phyloP scores from a whole-genome alignment of 2,329 filamentous ascomycete genomes.

The Neocatenulostroma microsporum region DNA sequence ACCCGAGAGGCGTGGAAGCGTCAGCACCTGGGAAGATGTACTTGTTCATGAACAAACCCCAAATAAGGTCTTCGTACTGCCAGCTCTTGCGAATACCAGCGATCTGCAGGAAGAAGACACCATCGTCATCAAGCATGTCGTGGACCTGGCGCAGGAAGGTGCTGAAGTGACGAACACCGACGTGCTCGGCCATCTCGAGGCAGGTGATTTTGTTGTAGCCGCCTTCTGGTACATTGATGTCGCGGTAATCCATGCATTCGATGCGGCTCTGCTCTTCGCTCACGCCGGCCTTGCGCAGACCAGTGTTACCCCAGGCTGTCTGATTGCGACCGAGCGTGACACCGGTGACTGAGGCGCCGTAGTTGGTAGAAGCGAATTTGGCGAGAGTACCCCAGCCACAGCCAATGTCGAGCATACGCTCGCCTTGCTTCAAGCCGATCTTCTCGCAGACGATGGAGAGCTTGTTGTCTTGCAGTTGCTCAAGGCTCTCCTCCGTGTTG shows the following conservation, averaged over 20 bases:
- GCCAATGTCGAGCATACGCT: slow-evolving; percentile 85
- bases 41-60: slow-evolving; percentile 99
- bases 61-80: slow-evolving; percentile 97
- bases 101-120: slow-evolving; percentile 91
- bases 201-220: slow-evolving; percentile 93
- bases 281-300: slow-evolving; percentile 72
- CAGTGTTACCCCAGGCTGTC: slow-evolving; percentile 92
- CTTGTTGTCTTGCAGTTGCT: slow-evolving; percentile 98
- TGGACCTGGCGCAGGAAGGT: slow-evolving; percentile 78
- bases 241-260: slow-evolving; percentile 94
- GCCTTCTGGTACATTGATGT: slow-evolving; percentile 66
- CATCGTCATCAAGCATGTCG: slow-evolving; percentile 94
- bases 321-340: slow-evolving; percentile 94
- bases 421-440: slow-evolving; percentile 72
- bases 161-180: slow-evolving; percentile 82
- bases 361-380: slow-evolving; percentile 87
- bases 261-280: slow-evolving; percentile 83
- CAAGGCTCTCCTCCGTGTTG: slow-evolving; percentile 78
- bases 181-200: slow-evolving; percentile 98
- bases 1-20: slow-evolving; percentile 85
- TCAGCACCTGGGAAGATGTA: slow-evolving; percentile 97
- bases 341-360: slow-evolving; percentile 76
- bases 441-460: slow-evolving; percentile 92
- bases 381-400: slow-evolving; percentile 97
- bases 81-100: slow-evolving; percentile 88